Percentiles rank a stretch among this genome's conserved stretches.
These are phyloP conservation scores for Kokia cookei DNA, from an alignment of 441 rosid genomes.

Conservation along the genomic window DNA sequence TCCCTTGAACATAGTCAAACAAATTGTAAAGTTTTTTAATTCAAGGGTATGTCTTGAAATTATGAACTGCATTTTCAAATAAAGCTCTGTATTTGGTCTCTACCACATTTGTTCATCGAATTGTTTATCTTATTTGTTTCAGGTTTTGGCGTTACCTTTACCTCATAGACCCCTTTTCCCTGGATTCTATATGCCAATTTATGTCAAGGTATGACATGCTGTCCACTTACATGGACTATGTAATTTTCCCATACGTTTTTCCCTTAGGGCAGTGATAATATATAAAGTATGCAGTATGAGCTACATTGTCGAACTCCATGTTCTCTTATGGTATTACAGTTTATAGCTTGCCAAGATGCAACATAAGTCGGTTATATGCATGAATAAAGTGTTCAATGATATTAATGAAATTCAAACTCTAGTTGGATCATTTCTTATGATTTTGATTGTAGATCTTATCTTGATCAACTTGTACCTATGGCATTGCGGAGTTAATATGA, in stretches of 20 bases:
- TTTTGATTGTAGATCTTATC: background rate
- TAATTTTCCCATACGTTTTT: background rate
- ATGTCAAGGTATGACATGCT: slow-evolving; percentile 70
- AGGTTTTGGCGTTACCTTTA: slow-evolving; percentile 90
- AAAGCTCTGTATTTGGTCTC: background rate
- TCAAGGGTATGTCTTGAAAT: slow-evolving; percentile 3
- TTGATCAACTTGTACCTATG: background rate
- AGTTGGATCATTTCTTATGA: background rate
- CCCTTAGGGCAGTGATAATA: background rate
- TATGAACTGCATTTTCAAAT: slow-evolving; percentile 16
- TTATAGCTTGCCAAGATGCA: background rate
- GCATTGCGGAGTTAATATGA: background rate
- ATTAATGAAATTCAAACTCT: background rate
- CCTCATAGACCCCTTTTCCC: slow-evolving; percentile 94
- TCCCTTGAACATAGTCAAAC: too few species aligned
- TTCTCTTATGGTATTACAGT: background rate
- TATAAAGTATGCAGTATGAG: background rate
- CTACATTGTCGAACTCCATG: background rate
- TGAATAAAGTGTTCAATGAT: background rate
- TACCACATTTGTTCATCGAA: slow-evolving; percentile 1
- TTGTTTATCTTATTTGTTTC: slow-evolving; percentile 13
- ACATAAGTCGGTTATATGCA: background rate
- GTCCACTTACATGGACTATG: background rate
- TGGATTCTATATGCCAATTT: slow-evolving; percentile 98
- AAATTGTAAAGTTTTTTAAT: background rate